Evolutionary conservation across 1,139 yeast genomes (phyloP).

Genomic region (Pichia sp.): DNA sequence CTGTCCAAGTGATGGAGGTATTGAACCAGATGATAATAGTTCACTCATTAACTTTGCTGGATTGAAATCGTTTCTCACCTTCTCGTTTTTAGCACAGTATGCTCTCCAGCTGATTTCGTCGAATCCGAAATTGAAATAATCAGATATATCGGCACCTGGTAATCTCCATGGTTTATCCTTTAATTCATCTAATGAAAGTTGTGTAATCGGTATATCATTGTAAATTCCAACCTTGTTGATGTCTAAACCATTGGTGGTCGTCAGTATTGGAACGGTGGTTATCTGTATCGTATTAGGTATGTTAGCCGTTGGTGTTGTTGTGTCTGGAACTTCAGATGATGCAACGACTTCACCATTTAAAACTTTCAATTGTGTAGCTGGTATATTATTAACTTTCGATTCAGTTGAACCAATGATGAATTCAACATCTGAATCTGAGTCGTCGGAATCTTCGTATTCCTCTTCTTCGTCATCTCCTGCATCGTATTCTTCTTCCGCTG

Average conservation of each 20-base stretch:
- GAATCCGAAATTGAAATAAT: conserved; percentile 94
- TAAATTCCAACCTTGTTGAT: conserved; percentile 75
- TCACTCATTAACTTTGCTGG: conserved; percentile 51
- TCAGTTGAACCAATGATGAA: conserved; percentile 54
- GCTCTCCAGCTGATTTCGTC: conserved; percentile 97
- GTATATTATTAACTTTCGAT: conserved; percentile 20
- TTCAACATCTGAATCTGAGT: conserved; percentile 55
- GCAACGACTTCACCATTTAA: conserved; percentile 15
- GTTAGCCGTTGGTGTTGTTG: conserved; percentile 32
- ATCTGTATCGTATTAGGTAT: conserved; percentile 29
- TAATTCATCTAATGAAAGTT: conserved; percentile 75
- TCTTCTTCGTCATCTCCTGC: conserved; percentile 33
- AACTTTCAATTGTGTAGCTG: conserved; percentile 16
- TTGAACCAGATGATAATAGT: conserved; percentile 33
- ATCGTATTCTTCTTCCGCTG: conserved; percentile 27
- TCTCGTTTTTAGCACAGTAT: conserved; percentile 87
- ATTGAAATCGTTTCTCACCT: conserved; percentile 73
- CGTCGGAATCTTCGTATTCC: conserved; percentile 38
- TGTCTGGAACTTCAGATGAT: background rate
- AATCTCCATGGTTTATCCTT: conserved; percentile 98
- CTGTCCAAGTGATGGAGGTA: conserved; percentile 28
- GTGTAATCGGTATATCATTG: conserved; percentile 83
- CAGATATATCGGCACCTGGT: conserved; percentile 94
- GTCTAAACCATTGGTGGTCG: conserved; percentile 45
- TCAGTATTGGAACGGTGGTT: conserved; percentile 28